phyloP scores from a whole-genome alignment of 139 green algal genomes.

The Chlamydomonas schloesseri region DNA sequence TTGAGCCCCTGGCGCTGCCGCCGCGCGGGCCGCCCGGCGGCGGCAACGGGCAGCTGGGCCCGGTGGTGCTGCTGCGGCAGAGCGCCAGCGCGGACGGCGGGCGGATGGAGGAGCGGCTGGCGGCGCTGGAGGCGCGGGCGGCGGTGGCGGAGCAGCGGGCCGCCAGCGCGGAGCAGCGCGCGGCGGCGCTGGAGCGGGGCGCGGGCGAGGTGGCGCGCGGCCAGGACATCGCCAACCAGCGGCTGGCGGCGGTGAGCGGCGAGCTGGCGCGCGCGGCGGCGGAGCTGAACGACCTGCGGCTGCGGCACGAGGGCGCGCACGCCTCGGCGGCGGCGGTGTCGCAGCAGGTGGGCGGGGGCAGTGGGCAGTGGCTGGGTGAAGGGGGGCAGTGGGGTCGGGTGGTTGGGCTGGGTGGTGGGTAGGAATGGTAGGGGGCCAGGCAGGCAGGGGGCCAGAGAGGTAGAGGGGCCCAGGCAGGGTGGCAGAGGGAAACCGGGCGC shows the following conservation, averaged over 20 bases:
- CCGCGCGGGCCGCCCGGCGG: background rate
- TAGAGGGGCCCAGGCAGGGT: no score
- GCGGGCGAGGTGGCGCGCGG: constrained; percentile 20
- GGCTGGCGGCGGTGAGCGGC: constrained; percentile 17
- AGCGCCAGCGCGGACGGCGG: background rate
- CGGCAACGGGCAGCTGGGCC: background rate
- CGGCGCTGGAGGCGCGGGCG: constrained; percentile 17
- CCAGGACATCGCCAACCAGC: constrained; percentile 48
- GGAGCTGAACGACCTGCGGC: constrained; percentile 48
- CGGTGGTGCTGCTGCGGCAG: background rate
- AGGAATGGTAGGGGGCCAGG: no score
- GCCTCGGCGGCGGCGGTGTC: background rate
- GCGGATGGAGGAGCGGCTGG: constrained; percentile 28
- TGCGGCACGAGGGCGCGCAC: constrained; percentile 46
- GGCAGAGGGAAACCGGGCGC: no score
- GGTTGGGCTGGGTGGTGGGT: no score
- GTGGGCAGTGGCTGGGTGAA: background rate
- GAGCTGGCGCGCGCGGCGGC: constrained; percentile 35
- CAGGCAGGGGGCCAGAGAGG: no score
- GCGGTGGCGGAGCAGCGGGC: constrained; percentile 33
- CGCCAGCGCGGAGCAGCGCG: background rate
- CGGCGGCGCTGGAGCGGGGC: constrained; percentile 1
- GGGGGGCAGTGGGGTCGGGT: no score
- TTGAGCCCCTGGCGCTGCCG: constrained; percentile 12
- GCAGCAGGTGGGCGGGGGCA: constrained; percentile 19